Conservation (phyloP, 202 grass and related monocot species). For the Cymbopogon flexuosus region DNA sequence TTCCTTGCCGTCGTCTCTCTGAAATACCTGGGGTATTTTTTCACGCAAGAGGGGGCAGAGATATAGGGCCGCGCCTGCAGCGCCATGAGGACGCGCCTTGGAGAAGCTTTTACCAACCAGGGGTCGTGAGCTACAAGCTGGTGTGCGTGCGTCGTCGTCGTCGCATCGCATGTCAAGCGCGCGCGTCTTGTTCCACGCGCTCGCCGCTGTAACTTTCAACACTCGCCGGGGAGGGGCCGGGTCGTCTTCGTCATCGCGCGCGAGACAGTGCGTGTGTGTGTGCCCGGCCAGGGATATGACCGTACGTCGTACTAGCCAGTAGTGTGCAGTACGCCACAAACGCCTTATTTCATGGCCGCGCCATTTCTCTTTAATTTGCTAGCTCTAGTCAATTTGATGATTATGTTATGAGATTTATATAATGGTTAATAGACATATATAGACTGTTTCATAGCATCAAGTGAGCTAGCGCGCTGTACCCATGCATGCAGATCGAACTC, state of each 20-base stretch:
- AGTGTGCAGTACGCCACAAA: background rate
- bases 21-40: constrained; percentile 12
- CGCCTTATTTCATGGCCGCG: background rate
- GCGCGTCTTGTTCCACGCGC: constrained; percentile 33
- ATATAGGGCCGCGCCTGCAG: background rate
- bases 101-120: constrained; percentile 74
- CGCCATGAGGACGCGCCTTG: constrained; percentile 8
- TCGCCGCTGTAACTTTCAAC: constrained; percentile 25
- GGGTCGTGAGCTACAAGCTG: constrained; percentile 56
- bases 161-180: background rate
- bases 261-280: background rate
- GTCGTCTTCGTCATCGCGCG: background rate
- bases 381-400: background rate
- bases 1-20: background rate
- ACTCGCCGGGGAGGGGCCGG: background rate
- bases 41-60: constrained; percentile 31
- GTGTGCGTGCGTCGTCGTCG: background rate
- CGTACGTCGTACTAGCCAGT: background rate
- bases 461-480: too few species aligned
- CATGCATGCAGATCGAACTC: too few species aligned
- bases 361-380: background rate
- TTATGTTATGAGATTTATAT: background rate
- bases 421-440: background rate
- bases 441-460: background rate
- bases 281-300: background rate